Base-by-base conservation (phyloP, 2,329 filamentous ascomycete species). In the Sporothrix brasiliensis region DNA sequence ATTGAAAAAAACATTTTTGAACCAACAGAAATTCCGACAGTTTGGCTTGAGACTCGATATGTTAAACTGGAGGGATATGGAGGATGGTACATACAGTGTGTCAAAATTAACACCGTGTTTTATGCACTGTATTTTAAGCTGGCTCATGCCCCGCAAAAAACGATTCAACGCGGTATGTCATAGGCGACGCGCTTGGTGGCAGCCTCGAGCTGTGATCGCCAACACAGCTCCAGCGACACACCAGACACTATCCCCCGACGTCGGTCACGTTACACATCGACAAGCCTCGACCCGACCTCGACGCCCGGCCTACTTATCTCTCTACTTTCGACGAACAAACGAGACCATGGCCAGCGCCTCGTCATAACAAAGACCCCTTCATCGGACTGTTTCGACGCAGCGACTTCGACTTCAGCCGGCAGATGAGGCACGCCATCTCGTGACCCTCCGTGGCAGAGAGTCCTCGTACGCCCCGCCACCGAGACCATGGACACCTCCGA, bases 401-500 rank as follows among this genome's bases (percentile, higher is more conserved):
- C 70, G 14, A 47, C 50, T 13, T 21, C 10, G 27, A 21, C 24
- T 27, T 53, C 67, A 24, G 39, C 58, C 39, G 21, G 58, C 39
- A 63, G 24, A 71, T 69, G 67, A 58, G n/a, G 50, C 44, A 41
- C 19, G 39, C 19, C 30, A 3, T 3, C 7, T 39, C 27, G 21
- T 61, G 47, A 53, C 4, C n/a, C 19, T 30, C n/a, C 54, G 67
- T 16, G 44, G 41, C 41, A 27, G 44, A 39, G 47, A 39, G 63
- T 3, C 30, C 39, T 13, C 41, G 58, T 39, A 27, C 47, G 34
- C 10, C 47, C 44, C 10, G 10, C 63, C 47, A 52, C 14, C 16
- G 63, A n/a, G 27, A 39, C 21, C 67, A 73, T 72, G 71, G 69
- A 72, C 53, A 52, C 27, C 63, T 44, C 54, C 27, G 49, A 58